These are phyloP conservation scores for Mortierella antarctica DNA, from an alignment of 192 early-diverging fungal species.

Conservation along the genomic window DNA sequence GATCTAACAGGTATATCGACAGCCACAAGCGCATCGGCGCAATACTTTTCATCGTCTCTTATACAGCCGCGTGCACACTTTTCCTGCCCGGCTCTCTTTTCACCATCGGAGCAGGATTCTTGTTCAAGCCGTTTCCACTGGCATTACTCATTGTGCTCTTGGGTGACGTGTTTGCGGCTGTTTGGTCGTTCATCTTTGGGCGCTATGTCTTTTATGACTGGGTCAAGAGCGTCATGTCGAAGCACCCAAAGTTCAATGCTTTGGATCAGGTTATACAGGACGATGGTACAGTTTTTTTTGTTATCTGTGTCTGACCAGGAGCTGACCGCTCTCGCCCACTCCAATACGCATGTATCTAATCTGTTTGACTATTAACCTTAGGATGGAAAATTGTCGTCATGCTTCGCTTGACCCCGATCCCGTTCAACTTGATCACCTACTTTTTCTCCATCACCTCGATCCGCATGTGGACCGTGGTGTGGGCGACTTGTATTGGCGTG, in stretches of 20 bases:
- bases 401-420: slow-evolving; percentile 55
- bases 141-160: slow-evolving; percentile 42
- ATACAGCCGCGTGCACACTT: slow-evolving; percentile 38
- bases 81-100: slow-evolving; percentile 52
- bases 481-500: slow-evolving; percentile 58
- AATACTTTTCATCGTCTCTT: slow-evolving; percentile 29
- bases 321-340: not conserved
- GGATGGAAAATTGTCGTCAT: slow-evolving; percentile 65
- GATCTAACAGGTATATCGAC: slow-evolving; percentile 23
- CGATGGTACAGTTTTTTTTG: slow-evolving; percentile 40
- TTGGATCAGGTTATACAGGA: slow-evolving; percentile 57
- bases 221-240: slow-evolving; percentile 54
- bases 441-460: slow-evolving; percentile 60
- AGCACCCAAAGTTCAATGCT: slow-evolving; percentile 49
- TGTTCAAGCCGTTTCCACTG: slow-evolving; percentile 54
- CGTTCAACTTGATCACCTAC: slow-evolving; percentile 58
- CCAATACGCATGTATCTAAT: not conserved
- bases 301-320: slow-evolving; percentile 6
- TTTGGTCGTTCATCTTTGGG: slow-evolving; percentile 55
- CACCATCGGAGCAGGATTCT: slow-evolving; percentile 56
- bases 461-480: slow-evolving; percentile 48
- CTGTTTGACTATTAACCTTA: slow-evolving; percentile 10
- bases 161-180: slow-evolving; percentile 50
- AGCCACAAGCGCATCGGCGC: slow-evolving; percentile 27
- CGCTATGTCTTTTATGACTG: slow-evolving; percentile 59